These are phyloP conservation scores for Elsinoe necatrix DNA, from an alignment of 2,329 filamentous ascomycete genomes.

Conservation along the genomic window DNA sequence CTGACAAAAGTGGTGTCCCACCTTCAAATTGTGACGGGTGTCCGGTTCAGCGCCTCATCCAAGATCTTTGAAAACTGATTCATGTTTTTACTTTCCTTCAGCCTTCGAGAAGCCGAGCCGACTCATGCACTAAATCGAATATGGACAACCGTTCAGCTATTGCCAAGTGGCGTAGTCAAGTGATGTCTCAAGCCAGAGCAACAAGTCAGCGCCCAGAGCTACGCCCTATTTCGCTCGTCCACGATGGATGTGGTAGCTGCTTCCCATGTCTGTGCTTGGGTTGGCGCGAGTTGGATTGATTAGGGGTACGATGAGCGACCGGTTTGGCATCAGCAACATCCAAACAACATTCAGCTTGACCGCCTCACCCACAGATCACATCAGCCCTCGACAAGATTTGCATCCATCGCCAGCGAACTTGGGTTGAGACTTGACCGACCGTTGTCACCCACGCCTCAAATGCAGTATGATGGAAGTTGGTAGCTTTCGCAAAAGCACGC, in stretches of 20 bases:
- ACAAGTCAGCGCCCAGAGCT: neutral
- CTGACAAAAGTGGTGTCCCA: neutral
- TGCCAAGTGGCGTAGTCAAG: conserved; percentile 6
- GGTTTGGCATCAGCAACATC: neutral
- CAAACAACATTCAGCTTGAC: neutral
- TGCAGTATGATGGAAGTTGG: neutral
- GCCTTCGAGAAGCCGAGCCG: conserved; percentile 5
- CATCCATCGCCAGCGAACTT: neutral
- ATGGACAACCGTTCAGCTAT: neutral
- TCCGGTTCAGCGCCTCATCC: neutral
- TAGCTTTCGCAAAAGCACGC: conserved; percentile 9
- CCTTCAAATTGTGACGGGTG: neutral
- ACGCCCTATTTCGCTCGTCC: neutral
- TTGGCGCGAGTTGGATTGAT: neutral
- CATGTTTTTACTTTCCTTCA: conserved; percentile 1
- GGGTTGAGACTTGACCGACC: neutral
- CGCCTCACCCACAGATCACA: neutral
- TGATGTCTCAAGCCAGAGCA: neutral
- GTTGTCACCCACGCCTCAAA: neutral
- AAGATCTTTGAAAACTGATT: neutral
- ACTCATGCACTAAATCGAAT: neutral
- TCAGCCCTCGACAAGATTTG: neutral
- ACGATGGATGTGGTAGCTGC: neutral
- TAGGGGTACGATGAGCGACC: neutral
- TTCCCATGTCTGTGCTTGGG: neutral